These are phyloP conservation scores for Solidago caesia DNA, from an alignment of 129 eudicot genomes.

Conservation along the genomic window DNA sequence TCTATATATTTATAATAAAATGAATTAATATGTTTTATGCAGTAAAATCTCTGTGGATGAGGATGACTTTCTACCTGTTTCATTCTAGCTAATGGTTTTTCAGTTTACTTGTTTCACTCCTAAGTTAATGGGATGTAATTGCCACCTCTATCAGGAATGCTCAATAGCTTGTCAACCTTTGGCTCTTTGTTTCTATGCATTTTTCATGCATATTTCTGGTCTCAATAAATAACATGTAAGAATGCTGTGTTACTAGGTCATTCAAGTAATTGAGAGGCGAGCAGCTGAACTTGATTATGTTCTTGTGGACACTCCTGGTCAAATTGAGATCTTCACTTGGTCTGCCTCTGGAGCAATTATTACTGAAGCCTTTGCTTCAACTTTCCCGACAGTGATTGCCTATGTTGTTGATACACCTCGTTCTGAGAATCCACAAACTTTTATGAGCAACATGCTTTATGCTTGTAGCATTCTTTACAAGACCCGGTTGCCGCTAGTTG, in stretches of 20 bases:
- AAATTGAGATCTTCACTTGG: slow-evolving; percentile 98
- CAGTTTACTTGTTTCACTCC: neutral
- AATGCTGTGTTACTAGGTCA: slow-evolving; percentile 45
- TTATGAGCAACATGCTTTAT: slow-evolving; percentile 98
- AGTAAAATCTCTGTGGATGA: neutral
- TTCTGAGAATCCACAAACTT: slow-evolving; percentile 73
- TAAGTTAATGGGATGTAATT: neutral
- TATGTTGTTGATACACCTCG: slow-evolving; percentile 98
- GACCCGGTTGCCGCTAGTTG: slow-evolving; percentile 75
- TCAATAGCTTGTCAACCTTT: neutral
- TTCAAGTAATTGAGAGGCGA: slow-evolving; percentile 70
- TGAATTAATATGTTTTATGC: neutral
- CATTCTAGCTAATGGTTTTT: neutral
- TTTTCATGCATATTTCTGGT: neutral
- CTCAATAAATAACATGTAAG: neutral
- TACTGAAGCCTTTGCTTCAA: slow-evolving; percentile 94
- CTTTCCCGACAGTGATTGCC: slow-evolving; percentile 81
- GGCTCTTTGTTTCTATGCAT: neutral
- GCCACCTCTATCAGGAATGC: neutral
- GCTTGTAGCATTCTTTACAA: slow-evolving; percentile 98
- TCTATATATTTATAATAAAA: neutral
- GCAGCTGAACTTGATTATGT: slow-evolving; percentile 96
- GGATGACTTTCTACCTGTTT: neutral
- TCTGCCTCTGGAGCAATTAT: slow-evolving; percentile 97
- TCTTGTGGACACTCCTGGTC: slow-evolving; percentile 98